Conservation (phyloP, 441 rosid species). For the Gossypium lobatum region DNA sequence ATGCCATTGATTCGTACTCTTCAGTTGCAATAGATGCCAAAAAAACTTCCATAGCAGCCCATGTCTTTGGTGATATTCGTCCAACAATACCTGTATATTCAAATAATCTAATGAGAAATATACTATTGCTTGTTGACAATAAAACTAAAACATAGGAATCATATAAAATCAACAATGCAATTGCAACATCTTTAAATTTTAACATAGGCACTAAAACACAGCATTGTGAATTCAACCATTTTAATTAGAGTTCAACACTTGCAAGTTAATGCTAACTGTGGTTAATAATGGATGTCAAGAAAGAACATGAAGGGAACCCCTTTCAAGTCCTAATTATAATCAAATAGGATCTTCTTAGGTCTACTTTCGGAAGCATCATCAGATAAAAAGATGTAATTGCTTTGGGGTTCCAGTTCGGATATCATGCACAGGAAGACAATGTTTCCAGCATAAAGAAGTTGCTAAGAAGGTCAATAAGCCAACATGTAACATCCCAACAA, state of each 20-base stretch:
- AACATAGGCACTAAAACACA: background rate
- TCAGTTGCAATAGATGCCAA: constrained; percentile 74
- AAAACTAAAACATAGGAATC: background rate
- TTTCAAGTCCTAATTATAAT: background rate
- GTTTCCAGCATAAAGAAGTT: background rate
- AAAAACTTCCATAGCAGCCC: constrained; percentile 95
- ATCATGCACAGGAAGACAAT: background rate
- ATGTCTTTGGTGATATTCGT: constrained; percentile 90
- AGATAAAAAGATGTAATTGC: background rate
- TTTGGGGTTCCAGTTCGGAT: background rate
- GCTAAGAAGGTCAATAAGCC: background rate
- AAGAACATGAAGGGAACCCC: background rate
- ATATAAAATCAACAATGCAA: background rate
- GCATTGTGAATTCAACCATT: background rate
- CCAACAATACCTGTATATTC: constrained; percentile 82
- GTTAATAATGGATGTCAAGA: background rate
- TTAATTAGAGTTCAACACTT: background rate
- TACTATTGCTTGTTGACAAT: background rate
- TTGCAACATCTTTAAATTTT: background rate
- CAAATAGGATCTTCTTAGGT: too few species aligned
- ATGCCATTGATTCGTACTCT: constrained; percentile 90
- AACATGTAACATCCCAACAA: background rate
- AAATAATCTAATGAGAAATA: constrained; percentile 9
- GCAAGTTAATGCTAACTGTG: background rate
- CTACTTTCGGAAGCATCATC: background rate